Conservation (phyloP, 2,329 filamentous ascomycete genomes). For the Cercospora sp. region DNA sequence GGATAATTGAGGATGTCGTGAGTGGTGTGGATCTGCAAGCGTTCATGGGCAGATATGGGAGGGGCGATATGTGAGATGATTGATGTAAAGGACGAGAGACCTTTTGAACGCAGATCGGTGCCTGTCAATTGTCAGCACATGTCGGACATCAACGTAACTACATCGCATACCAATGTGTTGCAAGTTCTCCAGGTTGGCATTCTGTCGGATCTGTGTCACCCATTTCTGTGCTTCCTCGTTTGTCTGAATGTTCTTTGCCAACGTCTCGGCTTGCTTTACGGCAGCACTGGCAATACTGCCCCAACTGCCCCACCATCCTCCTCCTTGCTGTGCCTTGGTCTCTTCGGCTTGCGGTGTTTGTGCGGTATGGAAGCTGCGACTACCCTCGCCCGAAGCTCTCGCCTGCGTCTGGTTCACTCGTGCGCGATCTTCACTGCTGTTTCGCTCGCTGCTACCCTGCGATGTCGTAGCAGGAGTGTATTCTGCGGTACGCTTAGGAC, state of each 20-base stretch:
- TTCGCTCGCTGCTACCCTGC: conserved; percentile 52
- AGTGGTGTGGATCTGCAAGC: conserved; percentile 93
- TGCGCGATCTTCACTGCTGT: conserved; percentile 63
- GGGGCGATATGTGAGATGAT: conserved; percentile 93
- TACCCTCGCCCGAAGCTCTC: conserved; percentile 77
- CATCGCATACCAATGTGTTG: conserved; percentile 66
- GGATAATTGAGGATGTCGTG: conserved; percentile 95
- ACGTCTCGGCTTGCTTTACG: conserved; percentile 87
- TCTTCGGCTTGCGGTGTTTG: conserved; percentile 60
- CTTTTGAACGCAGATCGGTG: conserved; percentile 80
- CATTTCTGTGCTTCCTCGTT: conserved; percentile 96
- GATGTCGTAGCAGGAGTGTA: conserved; percentile 53
- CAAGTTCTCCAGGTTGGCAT: conserved; percentile 67
- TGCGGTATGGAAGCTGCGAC: conserved; percentile 68
- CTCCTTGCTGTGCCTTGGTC: conserved; percentile 31
- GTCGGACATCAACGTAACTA: not conserved
- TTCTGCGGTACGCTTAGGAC: conserved; percentile 37
- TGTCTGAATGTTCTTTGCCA: conserved; percentile 91
- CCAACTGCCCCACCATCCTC: conserved; percentile 83
- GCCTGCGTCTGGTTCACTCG: conserved; percentile 38
- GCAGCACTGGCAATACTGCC: conserved; percentile 79
- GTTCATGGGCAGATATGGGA: conserved; percentile 94
- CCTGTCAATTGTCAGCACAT: conserved; percentile 54
- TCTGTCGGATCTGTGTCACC: conserved; percentile 90
- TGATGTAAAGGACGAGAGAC: conserved; percentile 90